These are phyloP conservation scores for Eucalyptus regnans DNA, from an alignment of 345 rosid species.

Conservation along the genomic window DNA sequence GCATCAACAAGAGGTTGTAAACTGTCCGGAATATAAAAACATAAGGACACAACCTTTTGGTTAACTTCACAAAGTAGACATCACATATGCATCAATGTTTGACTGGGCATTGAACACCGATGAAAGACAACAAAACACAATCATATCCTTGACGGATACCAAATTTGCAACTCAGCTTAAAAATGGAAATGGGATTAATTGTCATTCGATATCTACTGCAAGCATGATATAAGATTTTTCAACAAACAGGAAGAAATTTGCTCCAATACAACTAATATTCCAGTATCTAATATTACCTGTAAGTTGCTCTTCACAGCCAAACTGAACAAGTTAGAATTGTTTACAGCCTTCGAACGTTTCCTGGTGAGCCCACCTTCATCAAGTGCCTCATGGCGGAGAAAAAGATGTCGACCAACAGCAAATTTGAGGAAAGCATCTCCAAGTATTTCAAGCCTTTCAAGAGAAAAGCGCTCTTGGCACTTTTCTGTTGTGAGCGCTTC, in stretches of 20 bases:
- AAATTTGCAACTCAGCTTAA: not conserved
- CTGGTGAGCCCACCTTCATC: constrained; percentile 87
- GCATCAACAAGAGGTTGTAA: not conserved
- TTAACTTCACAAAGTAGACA: not conserved
- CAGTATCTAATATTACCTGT: constrained; percentile 39
- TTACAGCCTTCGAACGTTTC: constrained; percentile 68
- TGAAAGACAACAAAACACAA: not conserved
- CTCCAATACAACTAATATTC: not conserved
- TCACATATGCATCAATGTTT: not conserved
- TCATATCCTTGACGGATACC: not conserved
- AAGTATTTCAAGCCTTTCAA: constrained; percentile 83
- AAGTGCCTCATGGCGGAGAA: constrained; percentile 56
- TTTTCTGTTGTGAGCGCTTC: constrained; percentile 95
- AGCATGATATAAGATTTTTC: not conserved
- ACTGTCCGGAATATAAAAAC: not conserved
- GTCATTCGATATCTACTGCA: not conserved
- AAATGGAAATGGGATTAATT: not conserved
- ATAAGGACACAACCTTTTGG: not conserved
- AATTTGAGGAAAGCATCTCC: constrained; percentile 93
- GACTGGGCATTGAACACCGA: not conserved
- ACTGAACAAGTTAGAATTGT: constrained; percentile 62
- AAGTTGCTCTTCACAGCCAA: constrained; percentile 52
- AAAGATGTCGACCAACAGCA: constrained; percentile 71
- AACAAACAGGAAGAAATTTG: not conserved
- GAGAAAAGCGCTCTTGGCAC: constrained; percentile 92